Percentiles rank a stretch among this genome's conserved stretches.
Evolutionary conservation across 768 basidiomycete genomes (phyloP).

Genomic region (Lentinula sp.): DNA sequence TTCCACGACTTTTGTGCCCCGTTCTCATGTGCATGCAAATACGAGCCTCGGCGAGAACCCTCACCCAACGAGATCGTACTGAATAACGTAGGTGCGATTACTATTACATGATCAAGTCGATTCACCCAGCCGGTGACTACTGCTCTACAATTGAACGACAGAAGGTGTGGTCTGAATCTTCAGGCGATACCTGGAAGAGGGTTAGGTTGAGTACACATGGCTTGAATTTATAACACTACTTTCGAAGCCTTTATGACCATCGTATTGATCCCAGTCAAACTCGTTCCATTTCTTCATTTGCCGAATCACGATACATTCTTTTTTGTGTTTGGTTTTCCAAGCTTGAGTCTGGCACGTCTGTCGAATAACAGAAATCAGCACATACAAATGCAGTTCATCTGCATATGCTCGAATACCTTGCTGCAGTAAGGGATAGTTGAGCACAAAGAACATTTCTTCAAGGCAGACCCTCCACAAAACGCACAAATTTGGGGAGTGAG

Average conservation of each 20-base stretch:
- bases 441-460: not conserved
- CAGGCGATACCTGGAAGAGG: not conserved
- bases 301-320: constrained; percentile 16
- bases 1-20: too few relatives aligned
- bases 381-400: not conserved
- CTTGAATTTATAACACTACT: not conserved
- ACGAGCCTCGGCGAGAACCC: too few relatives aligned
- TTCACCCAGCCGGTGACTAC: too few relatives aligned
- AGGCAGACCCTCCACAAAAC: not conserved
- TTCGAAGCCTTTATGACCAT: not conserved
- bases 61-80: too few relatives aligned
- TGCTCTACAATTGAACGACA: too few relatives aligned
- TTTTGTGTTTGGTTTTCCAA: constrained; percentile 18
- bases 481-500: not conserved
- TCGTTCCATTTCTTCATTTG: constrained; percentile 19
- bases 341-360: constrained; percentile 17
- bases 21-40: too few relatives aligned
- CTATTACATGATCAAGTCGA: too few relatives aligned
- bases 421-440: not conserved
- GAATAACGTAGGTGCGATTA: too few relatives aligned
- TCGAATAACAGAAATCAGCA: not conserved
- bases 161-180: not conserved
- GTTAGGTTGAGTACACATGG: not conserved
- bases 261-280: constrained; percentile 18
- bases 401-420: not conserved